Evolutionary conservation across 352 stramenopile genomes (phyloP).

Genomic region (Pythium sukuiense): DNA sequence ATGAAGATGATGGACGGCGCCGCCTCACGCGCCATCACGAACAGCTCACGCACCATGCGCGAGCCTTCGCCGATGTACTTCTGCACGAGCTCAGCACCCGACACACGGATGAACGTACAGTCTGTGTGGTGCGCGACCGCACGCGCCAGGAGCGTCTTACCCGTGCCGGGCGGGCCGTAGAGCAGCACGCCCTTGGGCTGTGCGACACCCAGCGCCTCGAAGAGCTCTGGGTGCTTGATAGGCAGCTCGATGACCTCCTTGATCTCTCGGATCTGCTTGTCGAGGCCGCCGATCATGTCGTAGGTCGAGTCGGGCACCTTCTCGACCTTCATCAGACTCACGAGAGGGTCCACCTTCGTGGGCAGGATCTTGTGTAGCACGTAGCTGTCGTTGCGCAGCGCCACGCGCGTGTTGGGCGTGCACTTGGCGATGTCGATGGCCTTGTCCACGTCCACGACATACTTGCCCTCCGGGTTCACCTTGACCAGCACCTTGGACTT

Average conservation of each 20-base stretch:
- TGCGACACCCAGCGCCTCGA: slow-evolving; percentile 95
- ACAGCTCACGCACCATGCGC: slow-evolving; percentile 97
- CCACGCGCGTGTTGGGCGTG: slow-evolving; percentile 98
- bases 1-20: slow-evolving; percentile 98
- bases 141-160: slow-evolving; percentile 98
- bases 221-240: slow-evolving; percentile 98
- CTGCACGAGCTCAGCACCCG: slow-evolving; percentile 97
- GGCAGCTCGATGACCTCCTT: slow-evolving; percentile 98
- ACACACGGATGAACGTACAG: slow-evolving; percentile 98
- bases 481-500: slow-evolving; percentile 99
- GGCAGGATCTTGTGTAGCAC: slow-evolving; percentile 99
- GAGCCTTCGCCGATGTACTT: slow-evolving; percentile 99
- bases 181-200: slow-evolving; percentile 97
- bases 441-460: slow-evolving; percentile 99
- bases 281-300: slow-evolving; percentile 94
- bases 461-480: slow-evolving; percentile 99
- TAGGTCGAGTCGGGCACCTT: slow-evolving; percentile 92
- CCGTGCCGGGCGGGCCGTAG: slow-evolving; percentile 96
- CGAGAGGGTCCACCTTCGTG: slow-evolving; percentile 95
- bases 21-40: slow-evolving; percentile 94
- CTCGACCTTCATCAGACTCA: slow-evolving; percentile 96
- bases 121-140: slow-evolving; percentile 99
- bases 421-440: slow-evolving; percentile 95
- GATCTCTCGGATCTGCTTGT: slow-evolving; percentile 99
- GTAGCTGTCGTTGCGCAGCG: slow-evolving; percentile 99